phyloP scores from a whole-genome alignment of 495 filamentous ascomycete species.

The Ascobolus immersus region DNA sequence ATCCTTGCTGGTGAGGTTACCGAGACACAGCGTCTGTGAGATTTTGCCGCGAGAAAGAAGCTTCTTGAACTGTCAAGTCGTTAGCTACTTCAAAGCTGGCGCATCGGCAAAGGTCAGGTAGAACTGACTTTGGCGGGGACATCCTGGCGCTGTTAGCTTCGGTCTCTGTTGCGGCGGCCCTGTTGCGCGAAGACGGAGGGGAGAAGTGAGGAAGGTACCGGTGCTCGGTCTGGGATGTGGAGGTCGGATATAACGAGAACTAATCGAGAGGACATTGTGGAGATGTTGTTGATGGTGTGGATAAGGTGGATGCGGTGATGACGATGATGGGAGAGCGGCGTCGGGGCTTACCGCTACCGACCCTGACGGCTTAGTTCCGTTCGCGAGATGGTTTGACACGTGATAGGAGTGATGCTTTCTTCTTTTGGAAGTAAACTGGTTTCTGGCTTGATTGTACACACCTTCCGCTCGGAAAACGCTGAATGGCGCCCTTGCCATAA shows the following conservation, averaged over 20 bases:
- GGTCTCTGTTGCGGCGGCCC: not conserved
- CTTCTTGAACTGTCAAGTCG: conserved; percentile 58
- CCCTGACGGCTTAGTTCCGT: too few relatives aligned
- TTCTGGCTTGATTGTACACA: too few relatives aligned
- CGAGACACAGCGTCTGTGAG: conserved; percentile 85
- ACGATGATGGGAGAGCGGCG: too few relatives aligned
- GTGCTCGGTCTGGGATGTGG: conserved; percentile 87
- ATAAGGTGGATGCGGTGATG: too few relatives aligned
- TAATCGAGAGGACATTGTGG: conserved; percentile 46
- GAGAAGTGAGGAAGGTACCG: conserved; percentile 24
- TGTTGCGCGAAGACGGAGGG: not conserved
- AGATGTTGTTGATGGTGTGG: too few relatives aligned
- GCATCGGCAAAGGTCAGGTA: conserved; percentile 1
- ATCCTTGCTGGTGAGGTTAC: conserved; percentile 82
- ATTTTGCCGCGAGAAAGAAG: conserved; percentile 96
- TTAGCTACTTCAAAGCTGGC: conserved; percentile 3
- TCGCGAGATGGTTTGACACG: too few relatives aligned
- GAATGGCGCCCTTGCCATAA: too few relatives aligned
- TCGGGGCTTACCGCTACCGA: too few relatives aligned
- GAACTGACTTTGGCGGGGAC: conserved; percentile 60
- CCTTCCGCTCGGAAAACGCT: too few relatives aligned
- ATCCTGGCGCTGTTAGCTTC: conserved; percentile 28
- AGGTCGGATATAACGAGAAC: conserved; percentile 89
- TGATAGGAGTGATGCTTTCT: too few relatives aligned
- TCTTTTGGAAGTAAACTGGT: too few relatives aligned